A percentile compares a stretch with the other conserved stretches of the same genome.
phyloP scores from a whole-genome alignment of 192 early-diverging fungal genomes.

The Podila epigama region DNA sequence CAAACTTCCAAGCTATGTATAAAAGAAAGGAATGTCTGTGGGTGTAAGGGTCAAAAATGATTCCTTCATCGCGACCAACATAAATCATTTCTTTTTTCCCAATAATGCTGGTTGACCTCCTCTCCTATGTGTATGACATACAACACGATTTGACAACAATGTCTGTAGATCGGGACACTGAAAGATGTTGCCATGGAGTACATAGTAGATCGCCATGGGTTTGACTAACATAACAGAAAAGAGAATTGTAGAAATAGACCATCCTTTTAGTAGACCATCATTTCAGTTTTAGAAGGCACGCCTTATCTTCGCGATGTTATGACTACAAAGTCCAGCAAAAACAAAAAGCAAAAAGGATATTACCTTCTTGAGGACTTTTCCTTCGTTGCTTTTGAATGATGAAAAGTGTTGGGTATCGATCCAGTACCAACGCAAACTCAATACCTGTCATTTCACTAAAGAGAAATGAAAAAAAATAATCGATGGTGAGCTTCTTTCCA shows the following conservation, averaged over 20 bases:
- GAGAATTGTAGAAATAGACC: not conserved
- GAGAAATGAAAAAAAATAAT: not conserved
- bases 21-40: too few species aligned
- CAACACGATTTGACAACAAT: slow-evolving; percentile 70
- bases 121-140: slow-evolving; percentile 36
- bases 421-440: slow-evolving; percentile 77
- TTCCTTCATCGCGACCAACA: not conserved
- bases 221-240: slow-evolving; percentile 39
- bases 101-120: not conserved
- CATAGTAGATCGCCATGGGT: slow-evolving; percentile 71
- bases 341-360: not conserved
- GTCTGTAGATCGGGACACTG: slow-evolving; percentile 78
- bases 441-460: slow-evolving; percentile 74
- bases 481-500: not conserved
- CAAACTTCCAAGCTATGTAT: slow-evolving; percentile 55
- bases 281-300: not conserved
- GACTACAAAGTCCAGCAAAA: not conserved
- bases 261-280: not conserved
- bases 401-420: slow-evolving; percentile 70
- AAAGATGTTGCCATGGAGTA: slow-evolving; percentile 75
- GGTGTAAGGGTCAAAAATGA: not conserved
- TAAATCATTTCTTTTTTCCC: not conserved
- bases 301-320: not conserved
- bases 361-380: slow-evolving; percentile 62
- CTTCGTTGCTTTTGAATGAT: slow-evolving; percentile 77